These are phyloP conservation scores for Nicotiana attenuata DNA, from an alignment of 257 asterid genomes.

Conservation along the genomic window DNA sequence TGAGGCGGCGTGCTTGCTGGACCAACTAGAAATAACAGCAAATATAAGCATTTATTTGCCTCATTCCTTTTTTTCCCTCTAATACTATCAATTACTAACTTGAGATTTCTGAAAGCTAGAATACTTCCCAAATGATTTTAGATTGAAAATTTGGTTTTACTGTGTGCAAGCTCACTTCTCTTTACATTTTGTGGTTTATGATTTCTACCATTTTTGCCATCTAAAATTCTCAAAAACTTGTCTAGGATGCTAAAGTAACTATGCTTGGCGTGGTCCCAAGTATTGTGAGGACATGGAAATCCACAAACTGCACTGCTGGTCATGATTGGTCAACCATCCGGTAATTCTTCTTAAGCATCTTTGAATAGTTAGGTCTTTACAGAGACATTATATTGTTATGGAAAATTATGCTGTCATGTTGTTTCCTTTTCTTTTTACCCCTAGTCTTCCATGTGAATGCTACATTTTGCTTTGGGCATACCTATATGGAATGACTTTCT, in stretches of 20 bases:
- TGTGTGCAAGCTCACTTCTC: background rate
- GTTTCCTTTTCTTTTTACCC: background rate
- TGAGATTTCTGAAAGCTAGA: background rate
- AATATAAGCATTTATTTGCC: background rate
- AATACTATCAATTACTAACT: background rate
- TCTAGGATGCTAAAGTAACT: slow-evolving; percentile 90
- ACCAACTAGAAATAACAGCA: background rate
- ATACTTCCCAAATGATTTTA: background rate
- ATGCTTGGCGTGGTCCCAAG: slow-evolving; percentile 98
- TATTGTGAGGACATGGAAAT: slow-evolving; percentile 91
- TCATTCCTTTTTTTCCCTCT: background rate
- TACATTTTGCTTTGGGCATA: background rate
- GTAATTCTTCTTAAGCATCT: slow-evolving; percentile 40
- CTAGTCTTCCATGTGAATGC: background rate
- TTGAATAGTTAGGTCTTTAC: background rate
- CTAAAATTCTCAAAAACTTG: slow-evolving; percentile 21
- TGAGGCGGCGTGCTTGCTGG: background rate
- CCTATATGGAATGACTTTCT: background rate
- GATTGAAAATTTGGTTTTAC: background rate
- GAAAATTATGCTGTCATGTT: background rate
- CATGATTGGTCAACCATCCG: slow-evolving; percentile 92
- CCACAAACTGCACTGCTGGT: slow-evolving; percentile 50
- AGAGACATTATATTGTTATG: background rate
- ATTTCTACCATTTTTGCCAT: background rate
- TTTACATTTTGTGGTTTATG: background rate